Evolutionary conservation across 345 rosid species (phyloP), one percentile per base, ranked within the genome.

Genomic region (Cardamine occulta): DNA sequence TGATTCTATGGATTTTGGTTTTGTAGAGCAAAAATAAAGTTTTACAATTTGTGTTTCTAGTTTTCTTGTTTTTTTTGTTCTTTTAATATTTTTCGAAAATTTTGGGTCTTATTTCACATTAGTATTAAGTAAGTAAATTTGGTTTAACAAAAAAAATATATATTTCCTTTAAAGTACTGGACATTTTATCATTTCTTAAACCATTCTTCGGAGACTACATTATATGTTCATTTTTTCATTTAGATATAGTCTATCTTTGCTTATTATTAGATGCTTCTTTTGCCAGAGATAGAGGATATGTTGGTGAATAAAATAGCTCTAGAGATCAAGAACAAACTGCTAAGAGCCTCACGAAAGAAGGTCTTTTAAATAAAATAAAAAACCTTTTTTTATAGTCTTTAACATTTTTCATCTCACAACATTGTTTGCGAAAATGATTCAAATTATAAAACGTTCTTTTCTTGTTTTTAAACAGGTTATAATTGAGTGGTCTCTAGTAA

Each of bases 261-360:
- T 32, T 51, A 3, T 62, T 34, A 34, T 8, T 6, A 65, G 19
- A 34, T 65, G 29, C 8, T 67, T 58, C 18, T 35, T 21, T 71
- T 58, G 6, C 24, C 19, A 67, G 79, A 23, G 47, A 75, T 60
- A n/a, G 69, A 75, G 45, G 63, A 52, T 56, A 75, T 60, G 68
- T 31, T 75, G 48, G 79, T 75, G 54, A 61, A 60, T 42, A 56
- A 61, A 59, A 75, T 75, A 37, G 74, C 69, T 60, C 63, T 18
- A 21, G 63, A 68, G 2, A 75, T 75, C 21, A 63, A 68, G 54
- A 68, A 23, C 10, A 75, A 75, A 61, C 56, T 68, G 21, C 57
- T 75, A 10, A 75, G 74, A 68, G 37, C 29, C 18, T 68, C 79
- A 42, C 19, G 63, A 75, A 40, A 13, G 12, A 75, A 75, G 79